phyloP scores from a whole-genome alignment of 2,329 filamentous ascomycete species.

The Berkeleyomyces basicola region DNA sequence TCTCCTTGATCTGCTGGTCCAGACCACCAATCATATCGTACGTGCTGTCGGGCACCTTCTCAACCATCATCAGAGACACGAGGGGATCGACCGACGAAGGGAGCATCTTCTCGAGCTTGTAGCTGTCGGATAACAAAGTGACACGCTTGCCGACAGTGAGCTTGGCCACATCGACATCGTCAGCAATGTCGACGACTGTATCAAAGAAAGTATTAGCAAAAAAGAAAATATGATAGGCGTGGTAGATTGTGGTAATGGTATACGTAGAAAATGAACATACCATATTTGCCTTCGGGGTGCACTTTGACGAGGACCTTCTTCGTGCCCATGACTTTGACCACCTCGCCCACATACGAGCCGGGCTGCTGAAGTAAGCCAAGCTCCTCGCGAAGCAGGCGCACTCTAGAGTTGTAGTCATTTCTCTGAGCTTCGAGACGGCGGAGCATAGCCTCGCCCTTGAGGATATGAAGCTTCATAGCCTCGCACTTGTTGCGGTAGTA shows the following conservation, averaged over 20 bases:
- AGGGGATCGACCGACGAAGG: slow-evolving; percentile 96
- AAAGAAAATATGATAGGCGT: not conserved
- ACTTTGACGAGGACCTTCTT: slow-evolving; percentile 99
- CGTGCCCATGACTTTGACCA: slow-evolving; percentile 99
- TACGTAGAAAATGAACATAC: slow-evolving; percentile 32
- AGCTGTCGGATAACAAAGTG: slow-evolving; percentile 87
- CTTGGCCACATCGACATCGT: slow-evolving; percentile 86
- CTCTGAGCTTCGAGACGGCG: slow-evolving; percentile 91
- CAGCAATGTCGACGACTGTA: slow-evolving; percentile 84
- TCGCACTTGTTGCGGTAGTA: slow-evolving; percentile 99
- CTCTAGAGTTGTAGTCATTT: slow-evolving; percentile 98
- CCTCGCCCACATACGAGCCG: slow-evolving; percentile 94
- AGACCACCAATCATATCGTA: slow-evolving; percentile 99
- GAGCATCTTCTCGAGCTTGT: slow-evolving; percentile 97
- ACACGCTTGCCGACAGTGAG: slow-evolving; percentile 96
- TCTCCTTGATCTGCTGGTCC: slow-evolving; percentile 99
- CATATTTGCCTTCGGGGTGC: slow-evolving; percentile 98
- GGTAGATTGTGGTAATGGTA: too few relatives aligned
- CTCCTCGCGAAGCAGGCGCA: slow-evolving; percentile 87
- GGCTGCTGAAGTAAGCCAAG: slow-evolving; percentile 91
- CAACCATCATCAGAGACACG: slow-evolving; percentile 99
- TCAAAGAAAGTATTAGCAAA: not conserved
- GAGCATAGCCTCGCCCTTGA: slow-evolving; percentile 91
- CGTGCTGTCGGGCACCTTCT: slow-evolving; percentile 98
- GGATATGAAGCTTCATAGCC: slow-evolving; percentile 99